Evolutionary conservation across 352 stramenopile genomes (phyloP).

Genomic region (Phytophthora pistaciae): DNA sequence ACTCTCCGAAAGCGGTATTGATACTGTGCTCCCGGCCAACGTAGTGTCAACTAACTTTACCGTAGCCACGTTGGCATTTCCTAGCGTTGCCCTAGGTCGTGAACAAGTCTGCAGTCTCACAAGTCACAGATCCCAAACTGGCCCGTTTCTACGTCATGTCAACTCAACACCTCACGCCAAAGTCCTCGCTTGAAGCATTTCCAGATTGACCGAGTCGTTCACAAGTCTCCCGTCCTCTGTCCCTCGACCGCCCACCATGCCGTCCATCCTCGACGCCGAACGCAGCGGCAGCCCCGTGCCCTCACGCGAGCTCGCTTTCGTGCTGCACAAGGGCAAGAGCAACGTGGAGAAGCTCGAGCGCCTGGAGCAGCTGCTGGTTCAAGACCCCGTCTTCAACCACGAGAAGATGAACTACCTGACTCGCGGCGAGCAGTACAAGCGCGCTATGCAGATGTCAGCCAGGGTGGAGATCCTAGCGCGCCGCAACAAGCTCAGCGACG

Average conservation of each 20-base stretch:
- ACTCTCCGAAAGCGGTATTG: too few species aligned
- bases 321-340: slow-evolving; percentile 63
- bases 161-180: slow-evolving; percentile 32
- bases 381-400: slow-evolving; percentile 64
- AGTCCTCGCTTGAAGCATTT: slow-evolving; percentile 24
- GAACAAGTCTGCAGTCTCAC: too few species aligned
- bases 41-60: too few species aligned
- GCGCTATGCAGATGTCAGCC: slow-evolving; percentile 63
- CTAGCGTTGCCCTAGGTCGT: too few species aligned
- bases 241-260: slow-evolving; percentile 10
- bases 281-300: slow-evolving; percentile 54
- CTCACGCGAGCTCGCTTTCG: slow-evolving; percentile 68
- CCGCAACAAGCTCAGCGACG: slow-evolving; percentile 56
- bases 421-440: slow-evolving; percentile 70
- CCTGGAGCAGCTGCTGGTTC: slow-evolving; percentile 64
- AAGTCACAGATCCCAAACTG: neutral
- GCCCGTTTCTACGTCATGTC: slow-evolving; percentile 26
- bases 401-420: slow-evolving; percentile 76
- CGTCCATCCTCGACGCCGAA: slow-evolving; percentile 41
- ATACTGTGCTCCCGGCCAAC: too few species aligned
- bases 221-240: neutral
- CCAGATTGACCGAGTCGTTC: slow-evolving; percentile 5
- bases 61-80: too few species aligned
- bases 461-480: slow-evolving; percentile 66
- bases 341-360: slow-evolving; percentile 64